A percentile compares a stretch with the other conserved stretches of the same genome.
Conservation (phyloP, 179 eudicot genomes). For the Spergularia azorica region DNA sequence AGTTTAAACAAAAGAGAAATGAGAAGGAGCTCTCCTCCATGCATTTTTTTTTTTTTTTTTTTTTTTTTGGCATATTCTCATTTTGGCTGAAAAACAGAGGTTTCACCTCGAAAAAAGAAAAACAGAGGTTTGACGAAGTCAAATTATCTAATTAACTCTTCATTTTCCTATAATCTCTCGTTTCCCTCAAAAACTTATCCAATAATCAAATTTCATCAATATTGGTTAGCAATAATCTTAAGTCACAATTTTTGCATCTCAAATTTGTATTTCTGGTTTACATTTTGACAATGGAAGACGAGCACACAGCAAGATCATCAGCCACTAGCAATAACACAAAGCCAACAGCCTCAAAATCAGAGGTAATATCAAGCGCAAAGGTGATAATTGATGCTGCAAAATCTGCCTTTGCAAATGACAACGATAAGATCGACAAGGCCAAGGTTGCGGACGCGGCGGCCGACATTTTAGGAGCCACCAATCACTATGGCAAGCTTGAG, state of each 20-base stretch:
- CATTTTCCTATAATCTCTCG: constrained; percentile 4
- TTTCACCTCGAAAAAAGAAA: too few species aligned
- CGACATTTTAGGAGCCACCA: constrained; percentile 40
- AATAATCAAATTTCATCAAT: not conserved
- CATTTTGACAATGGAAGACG: not conserved
- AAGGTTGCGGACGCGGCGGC: constrained; percentile 43
- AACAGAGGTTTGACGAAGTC: not conserved
- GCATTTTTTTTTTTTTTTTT: too few species aligned
- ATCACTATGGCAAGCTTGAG: constrained; percentile 39
- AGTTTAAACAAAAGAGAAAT: too few species aligned
- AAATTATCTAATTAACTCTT: not conserved
- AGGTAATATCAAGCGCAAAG: constrained; percentile 43
- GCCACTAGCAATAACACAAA: not conserved
- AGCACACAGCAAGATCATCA: not conserved
- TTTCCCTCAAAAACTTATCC: not conserved
- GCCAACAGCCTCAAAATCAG: constrained; percentile 31
- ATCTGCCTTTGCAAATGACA: constrained; percentile 28
- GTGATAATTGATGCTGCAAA: constrained; percentile 41
- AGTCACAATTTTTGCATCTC: not conserved
- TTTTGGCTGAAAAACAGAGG: too few species aligned
- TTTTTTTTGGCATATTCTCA: too few species aligned
- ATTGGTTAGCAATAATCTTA: too few species aligned
- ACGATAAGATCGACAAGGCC: constrained; percentile 36
- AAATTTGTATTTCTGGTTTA: not conserved
- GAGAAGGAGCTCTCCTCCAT: too few species aligned